Evolutionary conservation across 352 stramenopile genomes (phyloP), one percentile per base, ranked within the genome.

Genomic region (Phytopythium cucurbitacearum): DNA sequence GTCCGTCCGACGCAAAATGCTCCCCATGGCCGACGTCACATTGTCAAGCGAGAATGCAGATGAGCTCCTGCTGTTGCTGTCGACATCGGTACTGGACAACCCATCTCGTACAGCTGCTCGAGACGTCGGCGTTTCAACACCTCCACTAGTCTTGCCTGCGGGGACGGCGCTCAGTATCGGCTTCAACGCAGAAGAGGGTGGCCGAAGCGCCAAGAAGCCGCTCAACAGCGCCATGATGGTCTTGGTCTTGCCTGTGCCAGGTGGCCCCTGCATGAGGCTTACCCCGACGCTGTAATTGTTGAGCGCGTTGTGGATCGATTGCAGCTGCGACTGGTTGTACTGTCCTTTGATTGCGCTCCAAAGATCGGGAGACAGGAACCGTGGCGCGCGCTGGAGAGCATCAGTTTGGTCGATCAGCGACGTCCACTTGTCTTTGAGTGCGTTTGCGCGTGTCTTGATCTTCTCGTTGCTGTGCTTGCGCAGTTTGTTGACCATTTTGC

Each of bases 181-280:
- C 50, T 84, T 73, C 16, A 87, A 53, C 4, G 77, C 56, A 33
- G 75, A 64, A 9, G 77, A 60, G 28, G 81, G 81, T 32, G 84
- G 64, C 45, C 74, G 68, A 21, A 94, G 57, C 34, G 85, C 61
- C 6, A 95, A 40, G 37, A 94, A 78, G 5, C 85, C 80, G 43
- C 83, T 93, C 1, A 95, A 56, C 7, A 95, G 45, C 0, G 68
- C 85, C 78, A 95, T 87, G 42, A 97, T 94, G 4, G 91, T 98
- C 55, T 94, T 94, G 2, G 94, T 98, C 65, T 98, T 98, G 36
- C 94, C 94, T 13, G 91, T 98, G 55, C 95, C 95, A 1, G 96
- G 96, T 5, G 96, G 96, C 11, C 96, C 96, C 73, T 99, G 96
- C 5, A 99, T 75, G 33, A 95, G 49, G n/a, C 80, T 94, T 28